Conservation (phyloP, 495 filamentous ascomycete species). For the Pyrenopolyporus hunteri region DNA sequence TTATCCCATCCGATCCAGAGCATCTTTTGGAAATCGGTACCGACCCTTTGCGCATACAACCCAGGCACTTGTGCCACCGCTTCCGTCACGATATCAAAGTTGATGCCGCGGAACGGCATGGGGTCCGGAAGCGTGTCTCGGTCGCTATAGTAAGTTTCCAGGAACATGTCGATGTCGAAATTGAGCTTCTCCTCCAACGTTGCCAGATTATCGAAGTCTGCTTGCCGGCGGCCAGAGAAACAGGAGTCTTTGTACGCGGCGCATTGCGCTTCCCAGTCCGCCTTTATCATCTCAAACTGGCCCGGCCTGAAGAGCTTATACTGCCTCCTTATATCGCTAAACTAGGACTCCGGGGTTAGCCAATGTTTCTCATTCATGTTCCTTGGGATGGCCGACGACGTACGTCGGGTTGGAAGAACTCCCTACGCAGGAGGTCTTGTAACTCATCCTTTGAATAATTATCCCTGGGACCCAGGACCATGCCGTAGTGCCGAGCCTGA, state of each 20-base stretch:
- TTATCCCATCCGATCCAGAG: constrained; percentile 23
- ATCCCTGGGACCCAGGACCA: neutral
- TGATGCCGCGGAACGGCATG: constrained; percentile 15
- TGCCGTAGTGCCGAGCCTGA: constrained; percentile 11
- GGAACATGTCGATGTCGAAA: constrained; percentile 20
- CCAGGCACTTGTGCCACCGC: neutral
- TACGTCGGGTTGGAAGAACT: constrained; percentile 19
- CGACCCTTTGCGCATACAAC: constrained; percentile 8
- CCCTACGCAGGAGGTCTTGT: neutral
- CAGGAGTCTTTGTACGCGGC: constrained; percentile 14
- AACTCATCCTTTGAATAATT: constrained; percentile 3
- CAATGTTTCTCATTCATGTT: neutral
- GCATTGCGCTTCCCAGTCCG: constrained; percentile 16
- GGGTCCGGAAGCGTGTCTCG: constrained; percentile 3
- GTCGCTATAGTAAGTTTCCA: constrained; percentile 9
- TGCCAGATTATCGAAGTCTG: constrained; percentile 21
- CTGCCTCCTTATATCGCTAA: constrained; percentile 8
- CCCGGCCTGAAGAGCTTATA: neutral
- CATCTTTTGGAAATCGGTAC: constrained; percentile 12
- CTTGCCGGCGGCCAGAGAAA: constrained; percentile 12
- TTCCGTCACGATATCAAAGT: constrained; percentile 14
- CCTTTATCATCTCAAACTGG: constrained; percentile 11
- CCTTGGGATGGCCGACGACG: neutral
- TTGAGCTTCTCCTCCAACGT: constrained; percentile 25
- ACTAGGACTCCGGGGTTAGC: constrained; percentile 1